Percentiles rank a stretch among this genome's conserved stretches.
Conservation (phyloP, 2,329 filamentous ascomycete genomes). For the Colletotrichum cordylinicola region DNA sequence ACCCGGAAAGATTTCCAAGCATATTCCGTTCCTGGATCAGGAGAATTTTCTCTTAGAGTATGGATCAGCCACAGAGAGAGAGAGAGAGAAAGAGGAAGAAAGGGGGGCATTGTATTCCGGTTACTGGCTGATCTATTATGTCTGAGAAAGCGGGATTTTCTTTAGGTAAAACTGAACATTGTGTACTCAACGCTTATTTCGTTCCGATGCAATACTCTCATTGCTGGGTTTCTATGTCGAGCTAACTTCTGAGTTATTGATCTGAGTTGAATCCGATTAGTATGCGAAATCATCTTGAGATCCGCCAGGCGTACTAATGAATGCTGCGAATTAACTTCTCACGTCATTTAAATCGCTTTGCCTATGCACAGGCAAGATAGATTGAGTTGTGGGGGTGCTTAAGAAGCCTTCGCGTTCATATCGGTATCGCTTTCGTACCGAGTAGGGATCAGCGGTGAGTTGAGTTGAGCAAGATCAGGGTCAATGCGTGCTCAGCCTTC, state of each 20-base stretch:
- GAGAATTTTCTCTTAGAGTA: neutral
- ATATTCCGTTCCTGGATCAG: neutral
- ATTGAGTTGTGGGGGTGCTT: neutral
- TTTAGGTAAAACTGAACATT: neutral
- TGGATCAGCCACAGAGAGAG: neutral
- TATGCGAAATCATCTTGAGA: neutral
- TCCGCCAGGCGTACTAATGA: neutral
- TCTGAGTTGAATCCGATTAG: neutral
- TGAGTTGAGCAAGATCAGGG: neutral
- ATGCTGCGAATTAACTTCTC: neutral
- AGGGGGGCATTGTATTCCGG: neutral
- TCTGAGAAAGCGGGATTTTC: neutral
- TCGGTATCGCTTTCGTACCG: neutral
- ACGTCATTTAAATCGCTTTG: neutral
- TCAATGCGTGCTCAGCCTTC: neutral
- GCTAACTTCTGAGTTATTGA: neutral
- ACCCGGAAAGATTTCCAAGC: neutral
- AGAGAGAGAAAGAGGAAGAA: neutral
- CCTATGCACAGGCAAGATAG: neutral
- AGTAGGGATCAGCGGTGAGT: neutral
- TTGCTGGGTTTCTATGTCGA: neutral
- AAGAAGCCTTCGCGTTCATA: neutral
- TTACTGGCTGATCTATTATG: neutral
- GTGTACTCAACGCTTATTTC: neutral
- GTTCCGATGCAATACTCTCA: neutral